phyloP scores from a whole-genome alignment of 2,329 filamentous ascomycete species.

The Neonectria neomacrospora region DNA sequence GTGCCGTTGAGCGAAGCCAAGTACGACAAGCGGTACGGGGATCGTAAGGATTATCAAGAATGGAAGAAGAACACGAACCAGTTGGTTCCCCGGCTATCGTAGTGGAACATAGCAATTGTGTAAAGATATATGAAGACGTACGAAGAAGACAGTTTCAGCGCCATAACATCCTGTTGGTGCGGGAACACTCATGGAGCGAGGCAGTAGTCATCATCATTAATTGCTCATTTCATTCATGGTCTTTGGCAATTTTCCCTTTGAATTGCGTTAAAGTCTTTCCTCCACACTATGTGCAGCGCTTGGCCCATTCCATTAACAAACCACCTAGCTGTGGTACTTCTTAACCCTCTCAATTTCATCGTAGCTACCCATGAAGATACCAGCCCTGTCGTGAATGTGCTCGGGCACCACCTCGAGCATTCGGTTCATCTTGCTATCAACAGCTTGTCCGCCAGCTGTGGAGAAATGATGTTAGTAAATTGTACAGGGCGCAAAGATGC shows the following conservation, averaged over 20 bases:
- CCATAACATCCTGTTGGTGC: no score
- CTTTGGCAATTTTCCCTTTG: constrained; percentile 35
- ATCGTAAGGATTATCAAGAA: constrained; percentile 72
- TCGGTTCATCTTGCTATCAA: constrained; percentile 90
- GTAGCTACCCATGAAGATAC: constrained; percentile 95
- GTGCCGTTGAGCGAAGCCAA: constrained; percentile 75
- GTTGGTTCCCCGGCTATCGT: constrained; percentile 70
- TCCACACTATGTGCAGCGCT: constrained; percentile 7
- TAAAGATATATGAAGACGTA: no score
- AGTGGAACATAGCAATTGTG: background rate
- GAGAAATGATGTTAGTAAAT: constrained; percentile 42
- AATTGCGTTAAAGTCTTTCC: constrained; percentile 36
- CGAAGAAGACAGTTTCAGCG: no score
- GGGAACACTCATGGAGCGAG: background rate
- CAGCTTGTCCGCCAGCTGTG: constrained; percentile 87
- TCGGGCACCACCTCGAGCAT: constrained; percentile 92
- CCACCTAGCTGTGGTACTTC: constrained; percentile 69
- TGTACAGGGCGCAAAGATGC: background rate
- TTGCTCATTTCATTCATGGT: constrained; percentile 41
- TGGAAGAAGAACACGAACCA: constrained; percentile 75
- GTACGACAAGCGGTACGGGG: constrained; percentile 73
- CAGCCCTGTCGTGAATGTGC: constrained; percentile 93
- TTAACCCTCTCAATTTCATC: constrained; percentile 98
- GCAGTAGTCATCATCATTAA: constrained; percentile 37
- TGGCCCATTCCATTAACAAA: constrained; percentile 14